Evolutionary conservation across 2,329 filamentous ascomycete species (phyloP).

Genomic region (Epichloe gansuensis): DNA sequence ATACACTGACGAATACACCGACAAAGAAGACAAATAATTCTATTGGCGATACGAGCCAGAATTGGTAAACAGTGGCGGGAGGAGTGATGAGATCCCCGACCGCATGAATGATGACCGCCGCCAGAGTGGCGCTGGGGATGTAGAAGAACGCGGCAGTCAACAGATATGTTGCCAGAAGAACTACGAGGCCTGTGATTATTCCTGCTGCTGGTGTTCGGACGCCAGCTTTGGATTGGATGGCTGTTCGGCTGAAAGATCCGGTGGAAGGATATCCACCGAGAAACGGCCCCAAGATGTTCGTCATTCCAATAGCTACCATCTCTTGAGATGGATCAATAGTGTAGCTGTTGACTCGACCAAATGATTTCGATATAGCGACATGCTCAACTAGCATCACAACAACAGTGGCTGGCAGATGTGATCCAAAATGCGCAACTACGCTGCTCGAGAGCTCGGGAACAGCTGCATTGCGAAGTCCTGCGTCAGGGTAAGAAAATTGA

Average conservation of each 20-base stretch:
- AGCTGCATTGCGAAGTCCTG: slow-evolving; percentile 66
- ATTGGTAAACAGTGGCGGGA: slow-evolving; percentile 84
- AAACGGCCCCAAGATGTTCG: slow-evolving; percentile 83
- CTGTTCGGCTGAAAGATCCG: slow-evolving; percentile 90
- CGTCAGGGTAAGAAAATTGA: neutral
- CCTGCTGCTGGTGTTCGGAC: slow-evolving; percentile 85
- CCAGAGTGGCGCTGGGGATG: slow-evolving; percentile 69
- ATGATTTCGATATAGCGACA: slow-evolving; percentile 94
- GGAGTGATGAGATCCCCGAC: slow-evolving; percentile 86
- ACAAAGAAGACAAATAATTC: slow-evolving; percentile 90
- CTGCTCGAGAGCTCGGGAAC: slow-evolving; percentile 55
- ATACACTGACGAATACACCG: slow-evolving; percentile 82
- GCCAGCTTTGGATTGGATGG: slow-evolving; percentile 94
- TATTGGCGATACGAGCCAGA: slow-evolving; percentile 84
- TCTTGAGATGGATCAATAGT: slow-evolving; percentile 92
- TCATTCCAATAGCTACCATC: slow-evolving; percentile 84
- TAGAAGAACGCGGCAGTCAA: slow-evolving; percentile 86
- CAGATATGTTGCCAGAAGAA: slow-evolving; percentile 82
- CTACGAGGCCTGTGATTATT: slow-evolving; percentile 74
- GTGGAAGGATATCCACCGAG: slow-evolving; percentile 86
- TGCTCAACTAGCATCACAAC: slow-evolving; percentile 96
- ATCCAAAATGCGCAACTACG: slow-evolving; percentile 56
- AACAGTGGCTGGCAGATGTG: slow-evolving; percentile 69
- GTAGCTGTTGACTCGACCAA: slow-evolving; percentile 93
- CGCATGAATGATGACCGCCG: slow-evolving; percentile 90